Evolutionary conservation across 306 rosid species (phyloP).

Genomic region (Herpetospermum pedunculosum): DNA sequence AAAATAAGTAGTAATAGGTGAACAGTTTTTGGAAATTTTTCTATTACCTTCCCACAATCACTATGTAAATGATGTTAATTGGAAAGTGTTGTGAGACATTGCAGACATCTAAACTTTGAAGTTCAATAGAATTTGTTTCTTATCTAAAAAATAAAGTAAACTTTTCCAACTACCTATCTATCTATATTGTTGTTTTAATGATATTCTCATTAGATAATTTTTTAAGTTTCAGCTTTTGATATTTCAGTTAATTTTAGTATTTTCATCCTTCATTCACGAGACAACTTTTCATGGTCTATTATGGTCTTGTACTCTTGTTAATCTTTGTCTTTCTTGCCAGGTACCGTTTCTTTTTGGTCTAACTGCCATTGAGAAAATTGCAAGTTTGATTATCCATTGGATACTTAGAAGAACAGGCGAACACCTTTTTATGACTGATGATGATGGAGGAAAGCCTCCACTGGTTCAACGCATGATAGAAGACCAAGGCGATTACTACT

Average conservation of each 20-base stretch:
- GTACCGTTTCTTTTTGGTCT: slow-evolving; percentile 98
- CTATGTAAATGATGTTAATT: neutral
- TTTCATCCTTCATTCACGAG: neutral
- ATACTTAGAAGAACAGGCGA: slow-evolving; percentile 96
- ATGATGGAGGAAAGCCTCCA: slow-evolving; percentile 77
- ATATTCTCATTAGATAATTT: neutral
- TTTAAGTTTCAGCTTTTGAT: neutral
- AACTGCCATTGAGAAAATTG: slow-evolving; percentile 66
- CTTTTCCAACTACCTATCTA: neutral
- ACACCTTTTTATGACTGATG: slow-evolving; percentile 83
- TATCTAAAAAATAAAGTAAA: neutral
- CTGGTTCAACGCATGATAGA: slow-evolving; percentile 80
- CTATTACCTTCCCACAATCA: neutral
- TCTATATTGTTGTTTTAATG: neutral
- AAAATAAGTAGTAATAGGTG: neutral
- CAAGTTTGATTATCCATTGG: slow-evolving; percentile 66
- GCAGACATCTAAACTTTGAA: neutral
- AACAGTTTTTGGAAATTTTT: neutral
- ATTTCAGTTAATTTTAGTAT: neutral
- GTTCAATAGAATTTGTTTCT: neutral
- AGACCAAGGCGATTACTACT: slow-evolving; percentile 49
- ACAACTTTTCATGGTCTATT: neutral
- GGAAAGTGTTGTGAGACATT: neutral
- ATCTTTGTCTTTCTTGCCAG: slow-evolving; percentile 25
- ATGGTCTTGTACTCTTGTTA: neutral